Conservation (phyloP, 441 rosid species). For the Hypseocharis bilobata region DNA sequence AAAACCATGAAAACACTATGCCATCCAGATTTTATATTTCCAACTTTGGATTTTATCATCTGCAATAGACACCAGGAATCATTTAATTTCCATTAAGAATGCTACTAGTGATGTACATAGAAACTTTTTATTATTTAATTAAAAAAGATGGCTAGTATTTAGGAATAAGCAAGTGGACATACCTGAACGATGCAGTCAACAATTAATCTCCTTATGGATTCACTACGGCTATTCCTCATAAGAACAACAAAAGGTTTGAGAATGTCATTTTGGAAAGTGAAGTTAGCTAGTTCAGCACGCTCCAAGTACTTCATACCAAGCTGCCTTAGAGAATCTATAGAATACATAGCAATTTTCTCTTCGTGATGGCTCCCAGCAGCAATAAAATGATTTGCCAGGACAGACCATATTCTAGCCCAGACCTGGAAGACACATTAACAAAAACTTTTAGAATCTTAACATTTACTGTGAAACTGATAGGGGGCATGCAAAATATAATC, state of each 20-base stretch:
- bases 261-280: constrained; percentile 96
- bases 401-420: constrained; percentile 99
- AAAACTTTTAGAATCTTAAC: constrained; percentile 12
- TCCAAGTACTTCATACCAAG: constrained; percentile 96
- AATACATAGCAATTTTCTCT: constrained; percentile 96
- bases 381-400: constrained; percentile 94
- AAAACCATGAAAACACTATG: constrained; percentile 96
- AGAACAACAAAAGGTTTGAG: constrained; percentile 95
- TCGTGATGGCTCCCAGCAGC: constrained; percentile 96
- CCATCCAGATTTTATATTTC: constrained; percentile 99
- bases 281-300: constrained; percentile 90
- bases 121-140: background rate
- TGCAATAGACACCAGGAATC: constrained; percentile 34
- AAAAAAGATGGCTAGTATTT: constrained; percentile 4
- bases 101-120: background rate
- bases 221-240: constrained; percentile 87
- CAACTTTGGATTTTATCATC: constrained; percentile 99
- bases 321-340: constrained; percentile 98
- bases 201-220: constrained; percentile 78
- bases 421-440: constrained; percentile 51
- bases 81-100: constrained; percentile 7
- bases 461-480: background rate
- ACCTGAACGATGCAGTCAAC: constrained; percentile 99
- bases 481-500: background rate
- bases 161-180: constrained; percentile 25